A percentile compares a stretch with the other conserved stretches of the same genome.
Conservation (phyloP, 2,329 filamentous ascomycete genomes). For the Microsporum audouinii region DNA sequence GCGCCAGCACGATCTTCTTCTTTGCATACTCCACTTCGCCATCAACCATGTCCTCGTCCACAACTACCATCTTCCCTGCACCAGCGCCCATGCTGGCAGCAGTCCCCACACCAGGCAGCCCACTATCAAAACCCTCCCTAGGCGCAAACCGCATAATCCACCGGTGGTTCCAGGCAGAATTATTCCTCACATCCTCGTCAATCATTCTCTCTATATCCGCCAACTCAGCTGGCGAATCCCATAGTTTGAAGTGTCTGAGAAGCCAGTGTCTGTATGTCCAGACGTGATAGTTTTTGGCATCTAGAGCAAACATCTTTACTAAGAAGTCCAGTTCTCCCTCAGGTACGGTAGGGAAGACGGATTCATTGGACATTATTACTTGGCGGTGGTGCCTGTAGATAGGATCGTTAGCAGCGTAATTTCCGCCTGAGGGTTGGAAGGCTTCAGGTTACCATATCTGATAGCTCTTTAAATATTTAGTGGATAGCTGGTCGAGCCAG, state of each 20-base stretch:
- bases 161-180: conserved; percentile 93
- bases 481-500: conserved; percentile 77
- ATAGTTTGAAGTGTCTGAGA: conserved; percentile 52
- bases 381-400: conserved; percentile 47
- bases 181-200: conserved; percentile 76
- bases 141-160: conserved; percentile 82
- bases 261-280: conserved; percentile 87
- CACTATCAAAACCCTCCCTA: conserved; percentile 30
- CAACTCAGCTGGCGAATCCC: conserved; percentile 51
- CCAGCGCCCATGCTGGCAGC: conserved; percentile 13
- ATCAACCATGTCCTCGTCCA: conserved; percentile 55
- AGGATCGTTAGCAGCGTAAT: background rate
- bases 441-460: conserved; percentile 65
- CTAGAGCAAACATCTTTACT: conserved; percentile 64
- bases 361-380: conserved; percentile 40
- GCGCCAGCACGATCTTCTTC: conserved; percentile 62
- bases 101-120: conserved; percentile 26
- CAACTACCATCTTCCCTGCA: conserved; percentile 28
- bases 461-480: conserved; percentile 90
- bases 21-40: conserved; percentile 66
- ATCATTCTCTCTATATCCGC: conserved; percentile 61
- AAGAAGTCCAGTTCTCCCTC: conserved; percentile 64
- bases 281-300: conserved; percentile 97
- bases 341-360: conserved; percentile 44
- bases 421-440: background rate